Conservation (phyloP, 2,329 filamentous ascomycete genomes). For the Ophiocordyceps sinensis region DNA sequence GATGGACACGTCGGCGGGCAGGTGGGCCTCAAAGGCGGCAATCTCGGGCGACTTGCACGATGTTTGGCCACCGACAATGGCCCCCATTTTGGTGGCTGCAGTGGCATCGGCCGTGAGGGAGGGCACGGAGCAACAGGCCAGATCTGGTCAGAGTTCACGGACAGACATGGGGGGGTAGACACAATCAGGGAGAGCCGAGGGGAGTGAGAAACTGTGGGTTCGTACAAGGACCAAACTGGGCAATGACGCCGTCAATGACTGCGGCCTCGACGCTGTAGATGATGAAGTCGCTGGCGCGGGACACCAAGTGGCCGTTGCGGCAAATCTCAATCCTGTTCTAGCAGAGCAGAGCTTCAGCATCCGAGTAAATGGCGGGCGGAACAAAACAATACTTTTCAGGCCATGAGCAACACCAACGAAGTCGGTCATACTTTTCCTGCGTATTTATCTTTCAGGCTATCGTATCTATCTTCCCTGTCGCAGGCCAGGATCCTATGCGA, state of each 20-base stretch:
- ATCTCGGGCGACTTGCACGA: slow-evolving; percentile 98
- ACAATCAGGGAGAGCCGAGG: background rate
- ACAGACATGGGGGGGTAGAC: background rate
- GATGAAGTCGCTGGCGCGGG: slow-evolving; percentile 92
- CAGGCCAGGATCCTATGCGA: slow-evolving; percentile 74
- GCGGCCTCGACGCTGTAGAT: slow-evolving; percentile 97
- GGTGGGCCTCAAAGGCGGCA: slow-evolving; percentile 75
- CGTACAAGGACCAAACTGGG: slow-evolving; percentile 80
- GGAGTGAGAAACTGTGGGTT: slow-evolving; percentile 4
- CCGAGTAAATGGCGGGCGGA: slow-evolving; percentile 3
- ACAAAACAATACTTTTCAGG: background rate
- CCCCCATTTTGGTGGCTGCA: slow-evolving; percentile 80
- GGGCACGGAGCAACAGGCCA: background rate
- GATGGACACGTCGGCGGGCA: slow-evolving; percentile 81
- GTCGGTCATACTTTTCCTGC: slow-evolving; percentile 60
- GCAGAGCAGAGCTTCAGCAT: slow-evolving; percentile 33
- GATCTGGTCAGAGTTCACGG: background rate
- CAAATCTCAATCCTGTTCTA: slow-evolving; percentile 73
- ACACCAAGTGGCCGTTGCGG: slow-evolving; percentile 89
- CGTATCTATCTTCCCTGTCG: slow-evolving; percentile 81
- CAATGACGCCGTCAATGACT: slow-evolving; percentile 75
- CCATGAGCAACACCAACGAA: slow-evolving; percentile 2
- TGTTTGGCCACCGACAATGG: slow-evolving; percentile 93
- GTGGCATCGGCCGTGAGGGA: background rate
- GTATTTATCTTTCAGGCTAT: slow-evolving; percentile 69